Evolutionary conservation across 495 filamentous ascomycete genomes (phyloP).

Genomic region (Talaromyces liani): DNA sequence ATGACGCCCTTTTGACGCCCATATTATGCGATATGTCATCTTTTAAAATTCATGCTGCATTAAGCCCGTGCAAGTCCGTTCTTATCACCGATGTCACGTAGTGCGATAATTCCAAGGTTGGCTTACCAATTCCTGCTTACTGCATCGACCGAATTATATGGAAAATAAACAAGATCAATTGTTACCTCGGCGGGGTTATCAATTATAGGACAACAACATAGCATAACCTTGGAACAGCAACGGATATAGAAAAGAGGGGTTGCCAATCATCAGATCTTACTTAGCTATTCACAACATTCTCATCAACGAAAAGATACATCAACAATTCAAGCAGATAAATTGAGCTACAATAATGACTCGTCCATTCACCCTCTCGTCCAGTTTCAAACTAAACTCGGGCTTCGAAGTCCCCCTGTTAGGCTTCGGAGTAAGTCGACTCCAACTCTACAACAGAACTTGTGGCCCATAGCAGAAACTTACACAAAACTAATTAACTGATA

Average conservation of each 20-base stretch:
- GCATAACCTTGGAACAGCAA: too few species aligned
- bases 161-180: too few species aligned
- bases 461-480: too few species aligned
- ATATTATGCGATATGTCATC: not conserved
- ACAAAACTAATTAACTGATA: conserved; percentile 15
- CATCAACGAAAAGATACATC: not conserved
- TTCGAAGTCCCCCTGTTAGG: conserved; percentile 70
- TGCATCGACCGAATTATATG: too few species aligned
- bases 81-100: too few species aligned
- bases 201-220: too few species aligned
- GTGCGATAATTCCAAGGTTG: too few species aligned
- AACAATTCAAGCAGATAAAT: not conserved
- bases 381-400: conserved; percentile 63
- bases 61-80: too few species aligned
- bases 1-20: not conserved
- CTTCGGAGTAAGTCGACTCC: conserved; percentile 55
- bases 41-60: too few species aligned
- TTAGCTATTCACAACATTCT: not conserved
- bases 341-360: not conserved
- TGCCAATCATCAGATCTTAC: too few species aligned
- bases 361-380: conserved; percentile 14
- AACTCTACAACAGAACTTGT: not conserved
- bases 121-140: not conserved
- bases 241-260: too few species aligned
- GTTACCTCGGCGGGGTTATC: too few species aligned